Conservation (phyloP, 805 yeast species). For the Starmerella apis region DNA sequence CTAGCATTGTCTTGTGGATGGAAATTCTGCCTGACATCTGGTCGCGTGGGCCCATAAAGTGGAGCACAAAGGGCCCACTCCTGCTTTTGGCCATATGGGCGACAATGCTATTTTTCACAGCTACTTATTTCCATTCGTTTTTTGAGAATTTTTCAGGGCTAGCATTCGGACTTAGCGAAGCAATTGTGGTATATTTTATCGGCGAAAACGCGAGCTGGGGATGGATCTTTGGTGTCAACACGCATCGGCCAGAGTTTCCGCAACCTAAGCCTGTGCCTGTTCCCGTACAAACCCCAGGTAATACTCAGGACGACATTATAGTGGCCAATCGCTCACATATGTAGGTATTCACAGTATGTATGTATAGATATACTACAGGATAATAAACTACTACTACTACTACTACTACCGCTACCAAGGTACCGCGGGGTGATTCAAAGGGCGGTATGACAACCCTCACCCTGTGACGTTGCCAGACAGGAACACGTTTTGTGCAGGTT, state of each 20-base stretch:
- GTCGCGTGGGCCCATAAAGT: constrained; percentile 5
- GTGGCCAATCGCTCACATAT: neutral
- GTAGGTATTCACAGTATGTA: too few relatives aligned
- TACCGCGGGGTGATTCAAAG: neutral
- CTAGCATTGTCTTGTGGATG: constrained; percentile 53
- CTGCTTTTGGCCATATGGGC: constrained; percentile 50
- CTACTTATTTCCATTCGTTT: constrained; percentile 73
- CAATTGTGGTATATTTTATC: constrained; percentile 37
- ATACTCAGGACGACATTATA: neutral
- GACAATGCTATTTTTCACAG: constrained; percentile 80
- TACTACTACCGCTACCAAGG: too few relatives aligned
- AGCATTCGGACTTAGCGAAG: constrained; percentile 44
- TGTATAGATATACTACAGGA: too few relatives aligned
- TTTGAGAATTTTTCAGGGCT: constrained; percentile 66
- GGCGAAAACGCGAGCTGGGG: constrained; percentile 14
- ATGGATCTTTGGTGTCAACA: constrained; percentile 5
- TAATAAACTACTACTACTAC: too few relatives aligned
- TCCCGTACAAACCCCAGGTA: neutral
- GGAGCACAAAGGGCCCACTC: constrained; percentile 29
- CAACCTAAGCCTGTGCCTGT: neutral
- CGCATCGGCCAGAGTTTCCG: constrained; percentile 1
- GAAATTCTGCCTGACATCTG: constrained; percentile 42
- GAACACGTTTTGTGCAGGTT: neutral
- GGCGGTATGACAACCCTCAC: neutral
- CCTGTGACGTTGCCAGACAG: neutral